phyloP scores from a whole-genome alignment of 2,329 filamentous ascomycete genomes.

The Calonectria honghensis region DNA sequence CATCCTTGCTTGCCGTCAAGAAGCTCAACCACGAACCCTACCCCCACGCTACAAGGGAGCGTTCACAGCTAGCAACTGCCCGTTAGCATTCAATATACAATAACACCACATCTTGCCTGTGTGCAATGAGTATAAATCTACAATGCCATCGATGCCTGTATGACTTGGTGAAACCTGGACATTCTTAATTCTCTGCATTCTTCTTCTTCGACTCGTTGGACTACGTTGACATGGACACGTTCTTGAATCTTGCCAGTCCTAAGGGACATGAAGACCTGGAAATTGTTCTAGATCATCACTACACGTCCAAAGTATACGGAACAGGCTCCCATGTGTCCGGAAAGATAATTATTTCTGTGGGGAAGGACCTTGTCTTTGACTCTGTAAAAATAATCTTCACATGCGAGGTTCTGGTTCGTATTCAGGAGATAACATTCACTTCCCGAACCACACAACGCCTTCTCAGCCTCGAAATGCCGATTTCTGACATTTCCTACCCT shows the following conservation, averaged over 20 bases:
- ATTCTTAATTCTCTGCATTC: neutral
- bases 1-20: neutral
- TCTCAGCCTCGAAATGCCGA: constrained; percentile 11
- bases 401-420: neutral
- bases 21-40: neutral
- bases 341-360: neutral
- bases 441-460: constrained; percentile 8
- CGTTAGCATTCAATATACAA: neutral
- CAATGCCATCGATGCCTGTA: neutral
- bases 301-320: constrained; percentile 9
- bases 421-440: neutral
- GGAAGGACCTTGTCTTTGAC: neutral
- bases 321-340: neutral
- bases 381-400: constrained; percentile 21
- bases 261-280: neutral
- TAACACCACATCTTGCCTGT: neutral
- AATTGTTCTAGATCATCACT: constrained; percentile 4
- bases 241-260: neutral
- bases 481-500: neutral
- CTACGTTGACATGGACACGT: neutral
- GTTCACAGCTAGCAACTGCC: neutral
- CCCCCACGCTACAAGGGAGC: neutral
- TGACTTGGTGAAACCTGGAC: neutral
- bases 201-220: neutral
- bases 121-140: neutral